Evolutionary conservation across 148 eudicot species (phyloP).

Genomic region (Vaccinium myrtillus): DNA sequence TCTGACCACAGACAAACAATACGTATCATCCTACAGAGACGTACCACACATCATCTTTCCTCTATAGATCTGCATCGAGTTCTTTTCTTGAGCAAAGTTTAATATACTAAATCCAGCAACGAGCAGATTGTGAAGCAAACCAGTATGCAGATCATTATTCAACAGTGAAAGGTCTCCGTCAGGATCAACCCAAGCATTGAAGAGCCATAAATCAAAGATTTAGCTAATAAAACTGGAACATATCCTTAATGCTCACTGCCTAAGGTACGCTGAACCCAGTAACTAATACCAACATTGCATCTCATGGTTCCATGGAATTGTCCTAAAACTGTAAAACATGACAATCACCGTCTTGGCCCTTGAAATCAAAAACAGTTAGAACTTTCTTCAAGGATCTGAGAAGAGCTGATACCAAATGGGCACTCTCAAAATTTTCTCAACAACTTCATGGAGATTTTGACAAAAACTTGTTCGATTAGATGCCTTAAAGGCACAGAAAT

Average conservation of each 20-base stretch:
- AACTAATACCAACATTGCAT: not conserved
- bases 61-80: not conserved
- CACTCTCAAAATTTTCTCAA: not conserved
- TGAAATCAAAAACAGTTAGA: not conserved
- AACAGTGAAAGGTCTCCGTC: slow-evolving; percentile 23
- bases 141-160: slow-evolving; percentile 16
- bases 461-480: not conserved
- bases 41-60: not conserved
- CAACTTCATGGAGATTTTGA: not conserved
- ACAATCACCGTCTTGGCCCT: not conserved
- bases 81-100: not conserved
- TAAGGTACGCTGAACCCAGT: not conserved
- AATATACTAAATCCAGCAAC: not conserved
- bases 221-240: not conserved
- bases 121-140: slow-evolving; percentile 3
- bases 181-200: slow-evolving; percentile 32
- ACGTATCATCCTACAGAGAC: not conserved
- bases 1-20: not conserved
- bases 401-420: not conserved
- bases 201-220: slow-evolving; percentile 4
- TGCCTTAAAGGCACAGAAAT: not conserved
- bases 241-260: not conserved
- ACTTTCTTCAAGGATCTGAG: slow-evolving; percentile 19
- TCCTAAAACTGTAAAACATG: slow-evolving; percentile 9
- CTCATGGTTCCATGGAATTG: slow-evolving; percentile 16